Evolutionary conservation across 441 rosid species (phyloP).

Genomic region (Jatropha multifida): DNA sequence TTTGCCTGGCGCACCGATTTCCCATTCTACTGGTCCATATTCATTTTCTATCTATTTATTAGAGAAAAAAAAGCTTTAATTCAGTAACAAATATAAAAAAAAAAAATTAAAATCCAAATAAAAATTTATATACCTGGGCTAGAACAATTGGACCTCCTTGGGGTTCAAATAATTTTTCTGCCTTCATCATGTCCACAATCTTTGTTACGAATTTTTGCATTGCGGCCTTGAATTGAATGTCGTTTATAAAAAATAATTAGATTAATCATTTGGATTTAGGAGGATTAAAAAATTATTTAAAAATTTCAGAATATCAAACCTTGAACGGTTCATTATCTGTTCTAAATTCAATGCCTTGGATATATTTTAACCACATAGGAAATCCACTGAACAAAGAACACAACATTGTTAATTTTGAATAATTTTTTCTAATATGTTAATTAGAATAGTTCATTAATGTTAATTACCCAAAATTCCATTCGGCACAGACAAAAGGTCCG

Average conservation of each 20-base stretch:
- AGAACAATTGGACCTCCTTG: constrained; percentile 97
- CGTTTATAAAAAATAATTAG: background rate
- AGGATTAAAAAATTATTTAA: background rate
- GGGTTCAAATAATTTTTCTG: constrained; percentile 68
- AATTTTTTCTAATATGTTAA: background rate
- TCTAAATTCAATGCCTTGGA: constrained; percentile 84
- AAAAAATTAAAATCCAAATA: background rate
- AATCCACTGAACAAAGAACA: constrained; percentile 59
- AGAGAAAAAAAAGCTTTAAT: constrained; percentile 11
- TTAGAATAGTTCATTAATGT: background rate
- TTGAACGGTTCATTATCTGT: constrained; percentile 88
- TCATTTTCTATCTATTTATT: constrained; percentile 92
- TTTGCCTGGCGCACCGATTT: constrained; percentile 68
- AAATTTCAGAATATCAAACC: constrained; percentile 41
- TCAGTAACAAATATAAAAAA: background rate
- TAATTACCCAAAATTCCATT: constrained; percentile 92
- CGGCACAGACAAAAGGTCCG: constrained; percentile 95
- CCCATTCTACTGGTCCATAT: constrained; percentile 88
- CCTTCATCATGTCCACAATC: constrained; percentile 88
- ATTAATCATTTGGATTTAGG: background rate
- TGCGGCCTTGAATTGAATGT: constrained; percentile 20
- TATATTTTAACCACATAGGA: constrained; percentile 93
- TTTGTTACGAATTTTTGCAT: constrained; percentile 78
- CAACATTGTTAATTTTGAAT: background rate
- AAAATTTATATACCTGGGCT: constrained; percentile 56